Evolutionary conservation across 1,284 basidiomycete genomes (phyloP).

Genomic region (Cryptococcus neoformans): DNA sequence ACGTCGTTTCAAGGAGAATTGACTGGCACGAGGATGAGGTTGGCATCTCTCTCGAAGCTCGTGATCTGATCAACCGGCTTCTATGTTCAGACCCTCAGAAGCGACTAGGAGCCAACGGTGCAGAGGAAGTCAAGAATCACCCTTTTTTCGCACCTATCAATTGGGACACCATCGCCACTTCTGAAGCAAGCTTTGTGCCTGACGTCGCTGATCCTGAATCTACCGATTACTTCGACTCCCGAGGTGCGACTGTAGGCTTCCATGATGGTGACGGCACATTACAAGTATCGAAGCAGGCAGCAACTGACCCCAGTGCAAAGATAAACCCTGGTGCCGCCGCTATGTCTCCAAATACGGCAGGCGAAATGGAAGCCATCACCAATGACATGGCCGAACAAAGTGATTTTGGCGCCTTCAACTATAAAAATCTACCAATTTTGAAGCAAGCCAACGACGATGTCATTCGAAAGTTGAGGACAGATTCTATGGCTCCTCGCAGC

Average conservation of each 20-base stretch:
- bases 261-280: slow-evolving; percentile 61
- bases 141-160: slow-evolving; percentile 88
- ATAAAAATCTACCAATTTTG: slow-evolving; percentile 94
- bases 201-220: slow-evolving; percentile 94
- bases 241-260: slow-evolving; percentile 57
- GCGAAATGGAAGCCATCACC: slow-evolving; percentile 46
- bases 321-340: slow-evolving; percentile 1
- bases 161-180: slow-evolving; percentile 85
- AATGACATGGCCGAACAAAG: slow-evolving; percentile 53
- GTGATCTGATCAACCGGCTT: slow-evolving; percentile 86
- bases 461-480: slow-evolving; percentile 75
- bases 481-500: slow-evolving; percentile 42
- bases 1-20: slow-evolving; percentile 92
- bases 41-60: slow-evolving; percentile 80
- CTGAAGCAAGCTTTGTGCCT: slow-evolving; percentile 93
- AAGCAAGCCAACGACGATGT: slow-evolving; percentile 99
- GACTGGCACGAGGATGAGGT: slow-evolving; percentile 91
- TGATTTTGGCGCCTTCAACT: slow-evolving; percentile 97
- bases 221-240: slow-evolving; percentile 98
- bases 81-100: slow-evolving; percentile 76
- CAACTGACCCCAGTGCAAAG: background rate
- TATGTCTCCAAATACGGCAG: slow-evolving; percentile 46
- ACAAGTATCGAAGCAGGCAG: slow-evolving; percentile 66
- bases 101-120: slow-evolving; percentile 82
- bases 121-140: slow-evolving; percentile 89